These are phyloP conservation scores for Leucogyrophana mollusca DNA, from an alignment of 768 basidiomycete genomes.

Conservation along the genomic window DNA sequence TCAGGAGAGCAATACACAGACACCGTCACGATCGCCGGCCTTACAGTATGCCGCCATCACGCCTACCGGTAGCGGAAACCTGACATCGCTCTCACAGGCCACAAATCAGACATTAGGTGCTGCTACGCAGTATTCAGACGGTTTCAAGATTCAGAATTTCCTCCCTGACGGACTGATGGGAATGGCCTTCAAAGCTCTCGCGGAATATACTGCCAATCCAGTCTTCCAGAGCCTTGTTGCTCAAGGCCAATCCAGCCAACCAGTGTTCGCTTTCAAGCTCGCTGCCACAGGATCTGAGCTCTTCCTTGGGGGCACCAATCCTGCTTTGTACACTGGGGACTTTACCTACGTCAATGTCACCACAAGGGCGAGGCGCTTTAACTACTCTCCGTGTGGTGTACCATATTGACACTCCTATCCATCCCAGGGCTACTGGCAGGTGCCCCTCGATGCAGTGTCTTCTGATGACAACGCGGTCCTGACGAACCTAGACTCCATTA, in stretches of 20 bases:
- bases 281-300: conserved; percentile 45
- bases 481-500: conserved; percentile 24
- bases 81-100: conserved; percentile 22
- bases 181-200: conserved; percentile 39
- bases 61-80: conserved; percentile 1
- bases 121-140: conserved; percentile 37
- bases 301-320: conserved; percentile 54
- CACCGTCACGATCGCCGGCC: conserved; percentile 37
- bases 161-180: conserved; percentile 42
- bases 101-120: conserved; percentile 42
- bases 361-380: too few species aligned
- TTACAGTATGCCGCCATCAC: conserved; percentile 17
- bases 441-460: conserved; percentile 27
- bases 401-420: conserved; percentile 39
- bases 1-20: conserved; percentile 41
- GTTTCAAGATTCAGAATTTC: conserved; percentile 25
- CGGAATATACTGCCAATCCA: conserved; percentile 32
- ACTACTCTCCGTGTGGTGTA: conserved; percentile 7
- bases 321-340: conserved; percentile 38
- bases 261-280: conserved; percentile 51
- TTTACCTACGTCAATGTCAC: too few species aligned
- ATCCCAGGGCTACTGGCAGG: conserved; percentile 36
- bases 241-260: conserved; percentile 21
- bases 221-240: conserved; percentile 46
- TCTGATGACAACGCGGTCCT: conserved; percentile 15